Percentiles rank a stretch among this genome's conserved stretches.
phyloP scores from a whole-genome alignment of 129 eudicot genomes.

The Centaurea solstitialis region DNA sequence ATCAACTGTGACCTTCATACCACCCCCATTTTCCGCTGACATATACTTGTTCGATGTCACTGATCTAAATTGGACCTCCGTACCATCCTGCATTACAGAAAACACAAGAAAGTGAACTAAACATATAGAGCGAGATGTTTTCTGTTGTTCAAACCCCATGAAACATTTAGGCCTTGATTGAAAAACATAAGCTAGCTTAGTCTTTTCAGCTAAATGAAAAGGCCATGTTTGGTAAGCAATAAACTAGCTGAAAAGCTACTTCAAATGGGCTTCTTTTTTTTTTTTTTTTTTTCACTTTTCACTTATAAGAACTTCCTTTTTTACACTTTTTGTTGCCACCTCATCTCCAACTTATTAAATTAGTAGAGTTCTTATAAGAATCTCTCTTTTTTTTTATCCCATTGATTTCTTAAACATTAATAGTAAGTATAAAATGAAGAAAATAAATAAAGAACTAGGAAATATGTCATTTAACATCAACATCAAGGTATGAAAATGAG shows the following conservation, averaged over 20 bases:
- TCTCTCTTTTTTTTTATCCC: no score
- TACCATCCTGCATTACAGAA: slow-evolving; percentile 65
- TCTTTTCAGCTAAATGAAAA: background rate
- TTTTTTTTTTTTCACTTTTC: no score
- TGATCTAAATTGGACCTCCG: slow-evolving; percentile 62
- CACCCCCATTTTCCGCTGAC: slow-evolving; percentile 72
- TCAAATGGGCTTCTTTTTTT: background rate
- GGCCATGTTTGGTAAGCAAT: no score
- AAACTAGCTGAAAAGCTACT: background rate
- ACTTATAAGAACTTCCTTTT: no score
- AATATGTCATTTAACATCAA: no score
- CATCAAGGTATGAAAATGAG: no score
- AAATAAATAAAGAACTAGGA: no score
- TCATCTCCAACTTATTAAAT: no score
- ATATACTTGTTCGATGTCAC: slow-evolving; percentile 55
- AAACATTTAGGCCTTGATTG: background rate
- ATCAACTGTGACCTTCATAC: slow-evolving; percentile 45
- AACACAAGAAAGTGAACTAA: background rate
- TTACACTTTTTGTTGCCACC: no score
- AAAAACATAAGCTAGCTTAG: background rate
- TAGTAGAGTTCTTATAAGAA: no score
- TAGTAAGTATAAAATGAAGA: no score
- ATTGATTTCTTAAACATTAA: no score
- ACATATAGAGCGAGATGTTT: background rate
- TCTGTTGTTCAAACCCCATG: background rate